A percentile compares a stretch with the other conserved stretches of the same genome.
Conservation (phyloP, 2,329 filamentous ascomycete genomes). For the Fusarium paranaense region DNA sequence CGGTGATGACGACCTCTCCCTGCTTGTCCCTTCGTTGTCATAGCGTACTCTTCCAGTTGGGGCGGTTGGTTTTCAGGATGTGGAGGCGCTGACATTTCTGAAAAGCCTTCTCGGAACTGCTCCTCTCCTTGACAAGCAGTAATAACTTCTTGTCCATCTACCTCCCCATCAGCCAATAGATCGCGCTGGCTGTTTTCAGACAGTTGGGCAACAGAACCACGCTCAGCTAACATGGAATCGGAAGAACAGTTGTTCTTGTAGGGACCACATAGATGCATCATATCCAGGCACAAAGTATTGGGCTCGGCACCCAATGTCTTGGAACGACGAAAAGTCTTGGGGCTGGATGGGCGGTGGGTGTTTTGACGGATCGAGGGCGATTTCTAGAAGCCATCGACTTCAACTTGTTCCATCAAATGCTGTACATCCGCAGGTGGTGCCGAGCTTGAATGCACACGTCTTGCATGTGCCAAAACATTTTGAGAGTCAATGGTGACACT, state of each 20-base stretch:
- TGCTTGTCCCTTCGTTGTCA: neutral
- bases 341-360: neutral
- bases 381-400: conserved; percentile 13
- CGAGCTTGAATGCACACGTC: conserved; percentile 7
- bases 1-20: conserved; percentile 41
- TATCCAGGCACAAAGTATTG: neutral
- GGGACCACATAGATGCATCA: neutral
- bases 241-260: neutral
- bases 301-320: conserved; percentile 1
- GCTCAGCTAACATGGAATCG: conserved; percentile 32
- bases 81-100: neutral
- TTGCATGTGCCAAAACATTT: neutral
- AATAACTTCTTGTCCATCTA: neutral
- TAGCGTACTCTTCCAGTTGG: neutral
- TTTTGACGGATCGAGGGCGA: conserved; percentile 9
- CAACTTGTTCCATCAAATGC: neutral
- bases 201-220: conserved; percentile 45
- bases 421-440: conserved; percentile 9
- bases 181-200: conserved; percentile 44
- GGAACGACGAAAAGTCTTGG: conserved; percentile 1
- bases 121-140: neutral
- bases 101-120: neutral
- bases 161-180: conserved; percentile 28
- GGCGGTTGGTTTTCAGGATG: neutral
- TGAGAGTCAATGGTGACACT: neutral